Base-by-base conservation (phyloP, 2,329 filamentous ascomycete genomes). In the Arthrinium puccinioides region DNA sequence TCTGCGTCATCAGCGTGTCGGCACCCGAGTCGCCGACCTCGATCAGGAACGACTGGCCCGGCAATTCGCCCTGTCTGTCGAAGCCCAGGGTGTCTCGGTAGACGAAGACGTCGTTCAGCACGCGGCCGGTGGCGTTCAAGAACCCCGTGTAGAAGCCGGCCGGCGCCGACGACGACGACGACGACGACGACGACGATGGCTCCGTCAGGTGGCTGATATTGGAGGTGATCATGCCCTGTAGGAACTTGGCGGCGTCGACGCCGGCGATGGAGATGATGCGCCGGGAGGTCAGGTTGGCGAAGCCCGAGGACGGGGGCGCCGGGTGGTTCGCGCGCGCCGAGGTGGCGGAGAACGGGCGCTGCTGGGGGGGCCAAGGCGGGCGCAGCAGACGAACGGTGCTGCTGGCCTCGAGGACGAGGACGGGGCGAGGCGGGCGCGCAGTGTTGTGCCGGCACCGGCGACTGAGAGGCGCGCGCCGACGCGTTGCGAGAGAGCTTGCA, bases 91-190 rank as follows among this genome's bases (percentile, higher is more conserved):
- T 53, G 45, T 76, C 64, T 0, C 80, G 82, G 67, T 95, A 96
- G 32, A 98, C 70, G 60, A 97, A 94, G 36, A 88, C 84, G 63
- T 98, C 92, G 64, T 90, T 77, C 29, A 96, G 67, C 9, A 98
- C 74, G 40, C 89, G 77, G 28, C 92, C 92, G 42, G 79, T 77
- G 7, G 90, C 87, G 48, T 84, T 94, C 28, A 98, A 70, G 53
- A 98, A 95, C 1, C 81, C 87, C 6, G 83, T 73, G 61, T 94
- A 97, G 57, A 84, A 80, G 4, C 79, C 82, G 62, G 50, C 24
- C 27, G 30, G 19, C 18, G 42, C n/a, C 44, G 7, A 27, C 33
- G 31, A 37, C 28, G 39, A 42, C 37, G 43, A 53, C 37, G 49
- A 52, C 37, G 53, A 46, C 27, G 45, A 53, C 43, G 43, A 61